Evolutionary conservation across 352 stramenopile species (phyloP).

Genomic region (Pythium plurisporium): DNA sequence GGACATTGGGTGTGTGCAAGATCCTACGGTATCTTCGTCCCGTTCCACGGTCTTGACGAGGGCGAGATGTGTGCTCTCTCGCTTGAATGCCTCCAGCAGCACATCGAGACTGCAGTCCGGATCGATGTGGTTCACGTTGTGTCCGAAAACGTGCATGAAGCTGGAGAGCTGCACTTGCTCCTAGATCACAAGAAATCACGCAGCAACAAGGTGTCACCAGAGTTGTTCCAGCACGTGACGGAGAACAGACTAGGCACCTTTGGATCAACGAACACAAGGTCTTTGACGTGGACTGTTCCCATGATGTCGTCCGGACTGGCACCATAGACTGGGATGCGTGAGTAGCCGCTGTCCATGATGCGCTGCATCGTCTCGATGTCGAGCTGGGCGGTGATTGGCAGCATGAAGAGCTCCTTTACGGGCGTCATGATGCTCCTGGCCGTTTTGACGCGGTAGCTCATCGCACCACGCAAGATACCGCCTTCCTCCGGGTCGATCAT

Average conservation of each 20-base stretch:
- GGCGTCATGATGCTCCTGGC: constrained; percentile 94
- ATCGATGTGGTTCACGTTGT: constrained; percentile 71
- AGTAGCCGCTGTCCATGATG: constrained; percentile 96
- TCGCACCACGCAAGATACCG: constrained; percentile 92
- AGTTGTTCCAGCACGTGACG: no score
- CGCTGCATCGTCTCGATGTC: constrained; percentile 85
- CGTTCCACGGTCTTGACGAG: constrained; percentile 93
- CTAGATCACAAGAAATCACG: constrained; percentile 25
- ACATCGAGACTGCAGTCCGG: constrained; percentile 91
- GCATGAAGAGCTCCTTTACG: constrained; percentile 94
- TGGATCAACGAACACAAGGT: constrained; percentile 98
- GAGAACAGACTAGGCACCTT: constrained; percentile 71
- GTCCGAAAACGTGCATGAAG: constrained; percentile 69
- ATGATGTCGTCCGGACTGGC: constrained; percentile 89
- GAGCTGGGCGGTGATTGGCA: constrained; percentile 56
- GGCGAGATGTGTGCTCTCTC: constrained; percentile 90
- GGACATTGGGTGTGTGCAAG: background rate
- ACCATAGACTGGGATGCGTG: constrained; percentile 91
- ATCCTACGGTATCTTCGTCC: constrained; percentile 15
- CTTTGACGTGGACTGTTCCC: constrained; percentile 97
- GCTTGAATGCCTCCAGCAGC: constrained; percentile 93
- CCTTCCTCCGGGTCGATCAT: constrained; percentile 93
- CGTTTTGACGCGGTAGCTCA: constrained; percentile 91
- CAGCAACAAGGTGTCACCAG: no score
- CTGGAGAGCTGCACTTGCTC: constrained; percentile 57